Percentiles rank a stretch among this genome's conserved stretches.
phyloP scores from a whole-genome alignment of 768 basidiomycete genomes.

The Mycena vitilis region DNA sequence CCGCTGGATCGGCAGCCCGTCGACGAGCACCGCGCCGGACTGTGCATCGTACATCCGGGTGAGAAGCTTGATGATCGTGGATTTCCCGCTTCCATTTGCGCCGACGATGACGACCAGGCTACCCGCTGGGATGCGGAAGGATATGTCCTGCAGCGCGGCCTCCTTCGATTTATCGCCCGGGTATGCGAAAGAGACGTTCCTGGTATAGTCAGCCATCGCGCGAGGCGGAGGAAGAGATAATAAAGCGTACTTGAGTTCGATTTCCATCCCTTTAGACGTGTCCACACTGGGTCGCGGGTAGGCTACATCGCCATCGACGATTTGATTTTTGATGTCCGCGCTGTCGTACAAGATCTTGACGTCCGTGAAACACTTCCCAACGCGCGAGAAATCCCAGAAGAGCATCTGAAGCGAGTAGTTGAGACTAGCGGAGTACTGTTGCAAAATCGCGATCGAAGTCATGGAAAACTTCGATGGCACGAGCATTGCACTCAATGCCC shows the following conservation, averaged over 20 bases:
- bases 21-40: constrained; percentile 46
- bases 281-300: constrained; percentile 40
- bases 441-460: constrained; percentile 43
- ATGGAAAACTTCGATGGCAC: constrained; percentile 42
- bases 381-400: constrained; percentile 8
- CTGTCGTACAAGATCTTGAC: constrained; percentile 40
- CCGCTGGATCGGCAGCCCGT: constrained; percentile 46
- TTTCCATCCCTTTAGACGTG: constrained; percentile 31
- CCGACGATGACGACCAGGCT: constrained; percentile 51
- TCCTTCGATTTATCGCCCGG: constrained; percentile 38
- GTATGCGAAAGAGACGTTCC: constrained; percentile 54
- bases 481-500: constrained; percentile 41
- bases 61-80: constrained; percentile 49
- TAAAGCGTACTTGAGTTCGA: constrained; percentile 24
- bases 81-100: constrained; percentile 51
- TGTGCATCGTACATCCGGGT: constrained; percentile 47
- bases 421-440: constrained; percentile 39
- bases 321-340: constrained; percentile 37
- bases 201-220: constrained; percentile 21
- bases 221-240: neutral
- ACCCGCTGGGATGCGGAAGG: constrained; percentile 46
- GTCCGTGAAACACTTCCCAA: constrained; percentile 31
- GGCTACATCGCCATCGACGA: constrained; percentile 40
- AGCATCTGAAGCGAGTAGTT: constrained; percentile 36
- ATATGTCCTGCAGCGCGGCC: constrained; percentile 41